These are phyloP conservation scores for Mycena rosella DNA, from an alignment of 768 basidiomycete genomes.

Conservation along the genomic window DNA sequence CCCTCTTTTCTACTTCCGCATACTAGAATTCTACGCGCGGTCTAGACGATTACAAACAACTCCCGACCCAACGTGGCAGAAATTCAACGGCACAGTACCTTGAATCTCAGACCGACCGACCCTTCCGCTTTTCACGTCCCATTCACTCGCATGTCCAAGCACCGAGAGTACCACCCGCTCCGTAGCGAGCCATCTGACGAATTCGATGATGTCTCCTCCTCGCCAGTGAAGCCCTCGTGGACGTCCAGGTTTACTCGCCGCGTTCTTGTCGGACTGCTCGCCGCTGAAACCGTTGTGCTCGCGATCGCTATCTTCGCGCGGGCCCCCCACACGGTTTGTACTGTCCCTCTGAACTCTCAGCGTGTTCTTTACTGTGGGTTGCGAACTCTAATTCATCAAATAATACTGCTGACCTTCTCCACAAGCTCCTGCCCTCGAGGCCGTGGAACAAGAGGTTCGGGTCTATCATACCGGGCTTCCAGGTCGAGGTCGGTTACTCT, in stretches of 20 bases:
- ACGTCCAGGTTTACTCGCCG: constrained; percentile 4
- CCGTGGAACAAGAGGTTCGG: background rate
- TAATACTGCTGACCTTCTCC: background rate
- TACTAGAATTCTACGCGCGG: no score
- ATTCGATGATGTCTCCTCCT: background rate
- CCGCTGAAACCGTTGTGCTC: background rate
- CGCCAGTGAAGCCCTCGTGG: background rate
- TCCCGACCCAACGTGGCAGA: no score
- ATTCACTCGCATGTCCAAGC: constrained; percentile 3
- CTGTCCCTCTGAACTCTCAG: background rate
- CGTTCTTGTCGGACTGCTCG: background rate
- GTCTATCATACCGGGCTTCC: background rate
- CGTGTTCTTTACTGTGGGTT: background rate
- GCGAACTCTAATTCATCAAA: background rate
- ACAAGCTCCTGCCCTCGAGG: background rate
- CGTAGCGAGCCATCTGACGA: constrained; percentile 1
- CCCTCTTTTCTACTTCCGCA: no score
- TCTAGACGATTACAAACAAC: no score
- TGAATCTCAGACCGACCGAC: no score
- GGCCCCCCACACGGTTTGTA: background rate
- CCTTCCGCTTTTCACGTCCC: no score
- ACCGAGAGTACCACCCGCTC: constrained; percentile 22
- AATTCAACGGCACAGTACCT: no score
- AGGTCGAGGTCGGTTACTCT: constrained; percentile 38
- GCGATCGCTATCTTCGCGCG: background rate